These are phyloP conservation scores for Fusarium concolor DNA, from an alignment of 2,329 filamentous ascomycete genomes.

Conservation along the genomic window DNA sequence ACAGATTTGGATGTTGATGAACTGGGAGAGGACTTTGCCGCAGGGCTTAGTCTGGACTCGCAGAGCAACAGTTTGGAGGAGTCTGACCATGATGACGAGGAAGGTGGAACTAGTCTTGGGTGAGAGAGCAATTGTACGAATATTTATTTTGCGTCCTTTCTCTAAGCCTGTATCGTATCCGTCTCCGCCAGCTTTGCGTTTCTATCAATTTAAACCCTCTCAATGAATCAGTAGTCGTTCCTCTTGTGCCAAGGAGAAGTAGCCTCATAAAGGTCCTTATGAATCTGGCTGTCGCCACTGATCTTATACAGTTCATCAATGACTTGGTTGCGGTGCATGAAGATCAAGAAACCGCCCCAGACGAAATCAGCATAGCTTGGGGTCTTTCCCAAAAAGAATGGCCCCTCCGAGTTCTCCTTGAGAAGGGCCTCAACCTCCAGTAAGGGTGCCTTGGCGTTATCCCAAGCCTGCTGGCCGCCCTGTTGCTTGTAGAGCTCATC, in stretches of 20 bases:
- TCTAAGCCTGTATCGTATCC: neutral
- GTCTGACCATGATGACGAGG: constrained; percentile 35
- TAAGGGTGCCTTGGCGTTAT: constrained; percentile 53
- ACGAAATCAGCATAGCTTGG: constrained; percentile 69
- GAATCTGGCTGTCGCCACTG: constrained; percentile 53
- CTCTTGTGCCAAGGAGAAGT: constrained; percentile 56
- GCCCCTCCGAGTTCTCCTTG: constrained; percentile 66
- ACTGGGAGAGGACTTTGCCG: constrained; percentile 23
- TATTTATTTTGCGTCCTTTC: neutral
- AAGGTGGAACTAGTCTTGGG: constrained; percentile 16
- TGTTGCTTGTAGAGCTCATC: constrained; percentile 59
- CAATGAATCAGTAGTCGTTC: constrained; percentile 49
- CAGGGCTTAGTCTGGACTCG: constrained; percentile 9
- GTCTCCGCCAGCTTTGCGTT: neutral
- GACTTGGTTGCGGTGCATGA: constrained; percentile 50
- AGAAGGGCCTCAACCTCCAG: constrained; percentile 58
- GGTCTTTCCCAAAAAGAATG: constrained; percentile 69
- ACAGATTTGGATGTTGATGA: constrained; percentile 33
- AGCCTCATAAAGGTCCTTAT: constrained; percentile 56
- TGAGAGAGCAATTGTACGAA: neutral
- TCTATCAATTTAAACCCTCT: neutral
- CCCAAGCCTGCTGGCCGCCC: constrained; percentile 64
- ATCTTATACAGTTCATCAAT: constrained; percentile 52
- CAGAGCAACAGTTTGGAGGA: neutral
- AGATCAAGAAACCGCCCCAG: constrained; percentile 62